Conservation (phyloP, 148 eudicot species). For the Drosera capensis region DNA sequence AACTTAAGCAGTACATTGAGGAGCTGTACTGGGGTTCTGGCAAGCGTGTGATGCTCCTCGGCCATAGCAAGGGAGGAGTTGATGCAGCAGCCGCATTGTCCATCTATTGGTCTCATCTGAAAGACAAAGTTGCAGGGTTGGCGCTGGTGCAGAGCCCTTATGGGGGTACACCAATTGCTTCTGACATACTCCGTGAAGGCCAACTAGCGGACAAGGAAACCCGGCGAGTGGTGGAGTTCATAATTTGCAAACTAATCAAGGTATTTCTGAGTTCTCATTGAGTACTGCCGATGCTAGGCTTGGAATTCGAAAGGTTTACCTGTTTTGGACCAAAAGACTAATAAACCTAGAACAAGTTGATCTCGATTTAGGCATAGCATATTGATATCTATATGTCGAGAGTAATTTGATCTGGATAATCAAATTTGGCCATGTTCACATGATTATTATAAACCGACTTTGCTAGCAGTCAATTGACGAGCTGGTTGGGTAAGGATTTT, state of each 20-base stretch:
- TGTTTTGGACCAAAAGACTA: background rate
- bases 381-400: too few species aligned
- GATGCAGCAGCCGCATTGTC: constrained; percentile 97
- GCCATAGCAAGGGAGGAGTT: constrained; percentile 94
- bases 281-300: background rate
- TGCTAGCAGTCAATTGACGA: too few species aligned
- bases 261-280: constrained; percentile 12
- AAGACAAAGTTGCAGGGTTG: constrained; percentile 69
- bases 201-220: constrained; percentile 75
- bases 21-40: constrained; percentile 94
- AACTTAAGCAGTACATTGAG: constrained; percentile 67
- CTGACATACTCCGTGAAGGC: constrained; percentile 82
- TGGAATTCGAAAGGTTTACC: background rate
- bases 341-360: too few species aligned
- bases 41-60: constrained; percentile 84
- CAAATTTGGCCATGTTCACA: too few species aligned
- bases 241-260: constrained; percentile 70
- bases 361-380: too few species aligned
- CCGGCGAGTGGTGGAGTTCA: constrained; percentile 60
- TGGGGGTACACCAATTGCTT: constrained; percentile 83
- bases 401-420: too few species aligned
- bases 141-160: constrained; percentile 91
- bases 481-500: too few species aligned
- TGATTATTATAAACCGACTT: too few species aligned
- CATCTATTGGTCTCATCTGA: constrained; percentile 47